Evolutionary conservation across 1,284 basidiomycete genomes (phyloP).

Genomic region (Leccinum insigne): DNA sequence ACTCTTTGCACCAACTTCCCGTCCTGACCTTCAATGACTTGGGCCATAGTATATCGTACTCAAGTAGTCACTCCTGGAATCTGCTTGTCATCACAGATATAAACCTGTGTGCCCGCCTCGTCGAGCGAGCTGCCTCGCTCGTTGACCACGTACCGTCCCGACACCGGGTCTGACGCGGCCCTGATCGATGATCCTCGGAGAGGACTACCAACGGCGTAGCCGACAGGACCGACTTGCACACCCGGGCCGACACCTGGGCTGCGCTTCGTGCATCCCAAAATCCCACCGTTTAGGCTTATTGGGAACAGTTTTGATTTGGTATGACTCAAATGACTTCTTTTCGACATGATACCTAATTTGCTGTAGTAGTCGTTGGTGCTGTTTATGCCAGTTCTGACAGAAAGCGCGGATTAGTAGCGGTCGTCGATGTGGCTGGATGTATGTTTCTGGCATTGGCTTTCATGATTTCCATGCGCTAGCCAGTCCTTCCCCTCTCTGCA

Average conservation of each 20-base stretch:
- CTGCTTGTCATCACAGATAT: constrained; percentile 72
- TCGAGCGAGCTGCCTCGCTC: background rate
- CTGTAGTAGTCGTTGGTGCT: constrained; percentile 60
- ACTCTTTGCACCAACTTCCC: background rate
- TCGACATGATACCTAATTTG: constrained; percentile 16
- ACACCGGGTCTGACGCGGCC: no score
- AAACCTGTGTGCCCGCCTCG: constrained; percentile 48
- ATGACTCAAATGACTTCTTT: constrained; percentile 27
- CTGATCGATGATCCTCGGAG: no score
- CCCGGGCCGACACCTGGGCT: no score
- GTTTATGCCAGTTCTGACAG: constrained; percentile 71
- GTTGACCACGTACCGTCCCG: no score
- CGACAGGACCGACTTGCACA: no score
- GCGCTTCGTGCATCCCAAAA: no score
- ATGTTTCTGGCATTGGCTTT: constrained; percentile 32
- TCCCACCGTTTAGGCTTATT: constrained; percentile 55
- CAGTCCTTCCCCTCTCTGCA: constrained; percentile 48
- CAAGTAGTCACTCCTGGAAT: constrained; percentile 54
- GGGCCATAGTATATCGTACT: constrained; percentile 71
- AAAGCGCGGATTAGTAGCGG: constrained; percentile 66
- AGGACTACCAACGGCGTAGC: no score
- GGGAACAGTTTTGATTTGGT: constrained; percentile 79
- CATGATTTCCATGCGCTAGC: background rate
- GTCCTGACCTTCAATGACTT: constrained; percentile 41
- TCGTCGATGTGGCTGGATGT: constrained; percentile 63